Base-by-base conservation (phyloP, 2,329 filamentous ascomycete species). In the Penicillium sp. region DNA sequence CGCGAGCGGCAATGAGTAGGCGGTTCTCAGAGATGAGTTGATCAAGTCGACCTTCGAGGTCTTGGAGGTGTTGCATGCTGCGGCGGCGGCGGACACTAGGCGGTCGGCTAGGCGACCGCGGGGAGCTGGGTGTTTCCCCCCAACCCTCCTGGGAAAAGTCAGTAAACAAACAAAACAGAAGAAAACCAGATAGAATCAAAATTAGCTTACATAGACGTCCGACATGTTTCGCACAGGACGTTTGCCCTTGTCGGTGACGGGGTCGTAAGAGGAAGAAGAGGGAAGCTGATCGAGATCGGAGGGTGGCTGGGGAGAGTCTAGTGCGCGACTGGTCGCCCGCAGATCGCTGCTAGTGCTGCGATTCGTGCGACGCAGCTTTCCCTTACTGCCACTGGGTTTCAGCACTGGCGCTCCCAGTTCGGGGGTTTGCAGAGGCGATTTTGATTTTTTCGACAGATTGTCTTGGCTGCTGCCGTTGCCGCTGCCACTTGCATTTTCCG, bases 41-140 rank as follows among this genome's bases (percentile, higher is more conserved):
- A 63, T 96, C 90, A 63, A 99, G 82, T 65, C 83, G 85, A 54
- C 83, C 80, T 77, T 97, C 91, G 68, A 99, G 85, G 65, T 99
- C 92, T 68, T 82, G 76, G 55, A 97, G 85, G 48, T 92, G 85
- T 76, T 97, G 92, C 86, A 97, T 92, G 80, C 92, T 97, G 75
- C 96, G 94, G 69, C 92, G 89, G 69, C 92, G 92, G 64, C 92
- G 92, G 83, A 99, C 89, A 79, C 91, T 96, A 68, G 92, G 90
- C 64, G 94, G 92, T 74, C 92, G 86, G 63, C 90, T 95, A 49
- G 94, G 94, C 66, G 94, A 97, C 66, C 88, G 86, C 67, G 92
- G 91, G 70, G 91, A 95, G 68, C 83, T 74, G 41, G 74, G 89
- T 74, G 89, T 90, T 76, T 95, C 90, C 76, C 92, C 92, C 79